Evolutionary conservation across 768 basidiomycete genomes (phyloP), one percentile per base, ranked within the genome.

Genomic region (Sarcomyxa edulis): DNA sequence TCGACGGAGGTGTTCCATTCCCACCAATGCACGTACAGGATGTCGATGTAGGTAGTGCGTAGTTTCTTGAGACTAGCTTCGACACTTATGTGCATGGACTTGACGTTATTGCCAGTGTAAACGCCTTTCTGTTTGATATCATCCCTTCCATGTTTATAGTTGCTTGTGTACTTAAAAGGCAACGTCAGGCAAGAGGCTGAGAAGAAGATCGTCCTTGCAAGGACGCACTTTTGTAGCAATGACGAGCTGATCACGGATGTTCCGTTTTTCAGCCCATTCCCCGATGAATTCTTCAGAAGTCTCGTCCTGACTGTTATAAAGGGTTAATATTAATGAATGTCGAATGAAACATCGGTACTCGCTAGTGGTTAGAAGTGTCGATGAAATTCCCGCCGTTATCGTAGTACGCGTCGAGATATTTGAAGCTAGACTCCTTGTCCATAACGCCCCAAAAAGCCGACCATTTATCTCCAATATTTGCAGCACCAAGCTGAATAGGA

Each of bases 1-100:
- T 72, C 68, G 32, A 81, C 60, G 12, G 61, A 59, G 8, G 72
- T 74, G 10, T 62, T 53, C 43, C 60, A 76, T 48, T 79, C 76
- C 75, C 75, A 74, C 58, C 59, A 68, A 39, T 72, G 67, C 3
- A 70, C 35, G 46, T 71, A 72, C 7, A 71, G 50, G 27, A 74
- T 48, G 43, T 77, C 74, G 44, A 73, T 67, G 40, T 71, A 72
- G 3, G 51, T 48, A 0, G 68, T 72, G 21, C 66, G 54, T 1
- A 76, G 59, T 45, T 69, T 71, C 56, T 66, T 66, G 43, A 76
- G 55, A 8, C 66, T 69, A 2, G 56, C 66, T 12, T 61, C 52
- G 22, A 75, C 53, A 14, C 65, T 64, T 24, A 72, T 23, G 18
- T 59, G 55, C 49, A 75, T 51, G 3, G 59, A 61, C 47, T 76